phyloP scores from a whole-genome alignment of 2,329 filamentous ascomycete genomes.

The Aspergillus sp. region DNA sequence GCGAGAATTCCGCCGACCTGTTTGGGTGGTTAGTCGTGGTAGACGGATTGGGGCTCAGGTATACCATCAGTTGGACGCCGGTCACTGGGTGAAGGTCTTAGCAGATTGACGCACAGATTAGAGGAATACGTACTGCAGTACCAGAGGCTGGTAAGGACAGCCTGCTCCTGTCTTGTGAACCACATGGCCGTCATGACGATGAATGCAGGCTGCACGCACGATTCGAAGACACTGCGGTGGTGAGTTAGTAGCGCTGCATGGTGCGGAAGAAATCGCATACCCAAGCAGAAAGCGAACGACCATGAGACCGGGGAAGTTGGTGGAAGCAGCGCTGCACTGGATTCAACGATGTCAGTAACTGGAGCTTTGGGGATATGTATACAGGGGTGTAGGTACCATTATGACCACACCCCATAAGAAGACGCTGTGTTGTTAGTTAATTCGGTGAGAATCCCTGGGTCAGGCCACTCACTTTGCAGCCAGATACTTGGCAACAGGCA shows the following conservation, averaged over 20 bases:
- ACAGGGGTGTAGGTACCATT: slow-evolving; percentile 29
- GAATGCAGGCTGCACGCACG: slow-evolving; percentile 37
- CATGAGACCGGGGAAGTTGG: slow-evolving; percentile 35
- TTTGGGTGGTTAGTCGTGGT: neutral
- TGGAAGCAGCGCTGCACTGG: slow-evolving; percentile 39
- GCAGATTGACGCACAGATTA: neutral
- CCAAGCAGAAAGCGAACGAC: slow-evolving; percentile 14
- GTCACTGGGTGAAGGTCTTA: slow-evolving; percentile 48
- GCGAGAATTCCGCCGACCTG: slow-evolving; percentile 65
- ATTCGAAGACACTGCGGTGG: neutral
- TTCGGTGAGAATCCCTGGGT: accelerated
- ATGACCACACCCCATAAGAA: slow-evolving; percentile 51
- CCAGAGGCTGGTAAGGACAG: slow-evolving; percentile 64
- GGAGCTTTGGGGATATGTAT: too few species aligned
- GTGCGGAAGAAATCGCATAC: neutral
- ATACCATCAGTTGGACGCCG: slow-evolving; percentile 58
- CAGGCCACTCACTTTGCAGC: slow-evolving; percentile 32
- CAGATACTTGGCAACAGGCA: slow-evolving; percentile 52
- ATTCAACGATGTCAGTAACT: too few species aligned
- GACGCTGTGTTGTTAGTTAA: slow-evolving; percentile 23
- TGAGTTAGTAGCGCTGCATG: neutral
- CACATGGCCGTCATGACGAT: slow-evolving; percentile 56
- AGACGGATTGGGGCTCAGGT: neutral
- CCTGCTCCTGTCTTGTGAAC: slow-evolving; percentile 67
- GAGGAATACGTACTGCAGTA: slow-evolving; percentile 52